Evolutionary conservation across 2,329 filamentous ascomycete species (phyloP).

Genomic region (Aureobasidium sp.): DNA sequence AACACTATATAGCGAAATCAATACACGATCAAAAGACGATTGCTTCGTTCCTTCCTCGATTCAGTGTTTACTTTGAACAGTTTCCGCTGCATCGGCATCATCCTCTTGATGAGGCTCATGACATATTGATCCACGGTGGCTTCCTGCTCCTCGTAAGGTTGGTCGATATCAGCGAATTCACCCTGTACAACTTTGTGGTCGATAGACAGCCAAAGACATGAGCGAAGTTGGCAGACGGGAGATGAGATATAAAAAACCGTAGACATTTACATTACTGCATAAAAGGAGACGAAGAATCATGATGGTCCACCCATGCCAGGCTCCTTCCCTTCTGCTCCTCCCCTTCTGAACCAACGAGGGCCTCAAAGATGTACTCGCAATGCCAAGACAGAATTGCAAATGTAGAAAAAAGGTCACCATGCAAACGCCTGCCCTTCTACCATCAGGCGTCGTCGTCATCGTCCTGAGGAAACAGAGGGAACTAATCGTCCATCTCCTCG

Average conservation of each 20-base stretch:
- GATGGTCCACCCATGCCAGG: neutral
- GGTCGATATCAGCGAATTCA: too few relatives aligned
- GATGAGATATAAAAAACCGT: neutral
- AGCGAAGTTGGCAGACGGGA: neutral
- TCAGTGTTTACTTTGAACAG: too few relatives aligned
- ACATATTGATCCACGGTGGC: too few relatives aligned
- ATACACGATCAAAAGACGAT: neutral
- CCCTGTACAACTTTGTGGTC: neutral
- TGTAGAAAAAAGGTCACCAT: neutral
- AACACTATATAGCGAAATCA: neutral
- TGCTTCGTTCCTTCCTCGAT: neutral
- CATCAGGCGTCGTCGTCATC: neutral
- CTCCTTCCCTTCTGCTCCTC: neutral
- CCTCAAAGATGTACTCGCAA: neutral
- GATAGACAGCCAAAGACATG: too few relatives aligned
- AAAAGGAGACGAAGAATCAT: neutral
- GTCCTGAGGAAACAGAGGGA: neutral
- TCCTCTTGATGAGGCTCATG: too few relatives aligned
- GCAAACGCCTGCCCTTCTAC: neutral
- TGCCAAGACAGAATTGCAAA: neutral
- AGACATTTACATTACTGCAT: slow-evolving; percentile 13
- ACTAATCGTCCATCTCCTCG: slow-evolving; percentile 19
- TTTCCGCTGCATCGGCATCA: too few relatives aligned
- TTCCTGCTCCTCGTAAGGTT: too few relatives aligned
- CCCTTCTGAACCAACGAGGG: neutral